A percentile compares a stretch with the other conserved stretches of the same genome.
These are phyloP conservation scores for Diaporthe aspalathi DNA, from an alignment of 2,329 filamentous ascomycete genomes.

Conservation along the genomic window DNA sequence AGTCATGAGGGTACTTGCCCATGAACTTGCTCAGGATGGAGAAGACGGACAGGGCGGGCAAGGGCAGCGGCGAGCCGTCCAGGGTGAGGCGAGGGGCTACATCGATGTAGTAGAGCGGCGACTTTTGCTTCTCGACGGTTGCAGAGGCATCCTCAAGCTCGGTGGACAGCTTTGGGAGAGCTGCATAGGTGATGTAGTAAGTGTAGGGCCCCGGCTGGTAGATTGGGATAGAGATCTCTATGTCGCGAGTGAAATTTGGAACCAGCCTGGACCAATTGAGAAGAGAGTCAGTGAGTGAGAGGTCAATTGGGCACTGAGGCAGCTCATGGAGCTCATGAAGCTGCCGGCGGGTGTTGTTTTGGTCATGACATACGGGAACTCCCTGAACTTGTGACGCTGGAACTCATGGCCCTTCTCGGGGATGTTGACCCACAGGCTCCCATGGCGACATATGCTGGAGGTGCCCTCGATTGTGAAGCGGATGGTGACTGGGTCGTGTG, in stretches of 20 bases:
- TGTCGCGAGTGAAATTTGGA: conserved; percentile 91
- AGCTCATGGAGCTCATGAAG: conserved; percentile 10
- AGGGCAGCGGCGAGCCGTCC: conserved; percentile 78
- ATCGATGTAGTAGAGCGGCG: conserved; percentile 90
- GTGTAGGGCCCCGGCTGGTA: conserved; percentile 87
- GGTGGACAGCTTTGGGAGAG: conserved; percentile 81
- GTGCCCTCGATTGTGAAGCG: conserved; percentile 94
- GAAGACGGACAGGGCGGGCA: conserved; percentile 90
- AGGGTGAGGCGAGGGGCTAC: conserved; percentile 85
- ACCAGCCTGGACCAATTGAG: conserved; percentile 70
- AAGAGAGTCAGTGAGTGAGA: conserved; percentile 33
- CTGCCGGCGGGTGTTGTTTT: neutral
- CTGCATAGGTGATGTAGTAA: conserved; percentile 93
- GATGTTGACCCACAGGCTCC: conserved; percentile 97
- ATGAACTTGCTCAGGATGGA: conserved; percentile 98
- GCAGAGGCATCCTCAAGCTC: conserved; percentile 60
- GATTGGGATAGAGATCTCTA: conserved; percentile 91
- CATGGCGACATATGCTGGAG: conserved; percentile 93
- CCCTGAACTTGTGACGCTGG: conserved; percentile 80
- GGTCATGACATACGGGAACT: conserved; percentile 79
- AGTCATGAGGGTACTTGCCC: conserved; percentile 89
- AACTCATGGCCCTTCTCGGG: conserved; percentile 82
- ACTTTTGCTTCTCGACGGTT: conserved; percentile 70
- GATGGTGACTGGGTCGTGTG: conserved; percentile 79
- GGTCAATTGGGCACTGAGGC: conserved; percentile 18